phyloP scores from a whole-genome alignment of 192 early-diverging fungal species.

The Tieghemiomyces parasiticus region DNA sequence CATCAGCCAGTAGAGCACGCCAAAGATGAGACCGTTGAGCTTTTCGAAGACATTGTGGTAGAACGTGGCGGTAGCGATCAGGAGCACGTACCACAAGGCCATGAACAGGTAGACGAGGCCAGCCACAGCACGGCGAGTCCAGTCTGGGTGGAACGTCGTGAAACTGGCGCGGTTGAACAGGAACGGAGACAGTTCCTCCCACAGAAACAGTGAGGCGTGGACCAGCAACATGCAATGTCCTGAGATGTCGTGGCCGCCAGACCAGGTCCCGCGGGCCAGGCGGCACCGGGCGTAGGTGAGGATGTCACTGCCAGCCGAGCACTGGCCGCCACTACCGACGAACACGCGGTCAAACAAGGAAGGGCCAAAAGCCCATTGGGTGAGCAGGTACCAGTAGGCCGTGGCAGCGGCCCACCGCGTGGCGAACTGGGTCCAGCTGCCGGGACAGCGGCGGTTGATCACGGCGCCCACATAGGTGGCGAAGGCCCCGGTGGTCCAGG shows the following conservation, averaged over 20 bases:
- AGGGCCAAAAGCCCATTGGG: conserved; percentile 80
- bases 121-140: conserved; percentile 18
- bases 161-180: conserved; percentile 16
- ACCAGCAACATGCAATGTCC: conserved; percentile 78
- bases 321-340: conserved; percentile 50
- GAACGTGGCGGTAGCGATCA: conserved; percentile 60
- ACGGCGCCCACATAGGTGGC: conserved; percentile 28
- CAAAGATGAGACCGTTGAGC: conserved; percentile 47
- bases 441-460: conserved; percentile 12
- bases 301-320: conserved; percentile 12
- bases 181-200: conserved; percentile 41
- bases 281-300: conserved; percentile 25
- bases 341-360: conserved; percentile 67
- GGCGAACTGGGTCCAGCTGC: conserved; percentile 13
- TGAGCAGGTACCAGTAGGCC: conserved; percentile 68
- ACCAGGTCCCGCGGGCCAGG: conserved; percentile 47
- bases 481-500: conserved; percentile 63
- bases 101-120: conserved; percentile 26
- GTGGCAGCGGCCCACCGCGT: conserved; percentile 46
- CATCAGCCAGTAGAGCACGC: conserved; percentile 50
- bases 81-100: conserved; percentile 58
- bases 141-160: conserved; percentile 6
- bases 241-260: conserved; percentile 68
- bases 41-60: conserved; percentile 62
- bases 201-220: conserved; percentile 56